Conservation (phyloP, 306 rosid genomes). For the Quercus suber region DNA sequence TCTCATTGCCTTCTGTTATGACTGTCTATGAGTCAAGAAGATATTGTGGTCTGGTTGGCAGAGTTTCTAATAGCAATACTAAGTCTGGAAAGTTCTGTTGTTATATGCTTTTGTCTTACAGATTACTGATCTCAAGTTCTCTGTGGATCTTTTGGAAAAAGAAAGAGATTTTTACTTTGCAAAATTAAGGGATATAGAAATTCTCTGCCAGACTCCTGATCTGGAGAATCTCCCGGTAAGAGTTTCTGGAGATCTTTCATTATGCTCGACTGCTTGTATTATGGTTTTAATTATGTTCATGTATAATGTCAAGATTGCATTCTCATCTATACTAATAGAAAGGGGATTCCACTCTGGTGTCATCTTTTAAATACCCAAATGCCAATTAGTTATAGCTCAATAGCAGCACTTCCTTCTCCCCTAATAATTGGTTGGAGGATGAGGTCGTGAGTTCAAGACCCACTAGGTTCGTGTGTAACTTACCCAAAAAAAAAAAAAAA, state of each 20-base stretch:
- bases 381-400: no score
- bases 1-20: background rate
- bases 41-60: background rate
- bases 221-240: conserved; percentile 82
- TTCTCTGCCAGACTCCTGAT: conserved; percentile 79
- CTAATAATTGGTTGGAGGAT: no score
- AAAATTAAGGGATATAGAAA: conserved; percentile 88
- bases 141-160: conserved; percentile 88
- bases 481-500: no score
- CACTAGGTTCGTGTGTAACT: no score
- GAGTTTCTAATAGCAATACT: background rate
- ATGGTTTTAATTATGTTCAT: background rate
- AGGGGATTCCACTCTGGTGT: no score
- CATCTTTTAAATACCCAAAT: no score
- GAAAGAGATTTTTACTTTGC: conserved; percentile 97
- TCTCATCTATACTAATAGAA: no score
- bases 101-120: conserved; percentile 33
- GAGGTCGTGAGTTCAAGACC: no score
- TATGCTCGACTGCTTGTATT: background rate
- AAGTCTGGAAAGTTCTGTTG: background rate
- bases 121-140: conserved; percentile 81
- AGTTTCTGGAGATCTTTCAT: conserved; percentile 12
- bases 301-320: background rate
- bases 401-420: no score
- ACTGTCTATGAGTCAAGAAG: background rate